Conservation (phyloP, 768 basidiomycete genomes). For the Pleurotus salmoneostramineus region DNA sequence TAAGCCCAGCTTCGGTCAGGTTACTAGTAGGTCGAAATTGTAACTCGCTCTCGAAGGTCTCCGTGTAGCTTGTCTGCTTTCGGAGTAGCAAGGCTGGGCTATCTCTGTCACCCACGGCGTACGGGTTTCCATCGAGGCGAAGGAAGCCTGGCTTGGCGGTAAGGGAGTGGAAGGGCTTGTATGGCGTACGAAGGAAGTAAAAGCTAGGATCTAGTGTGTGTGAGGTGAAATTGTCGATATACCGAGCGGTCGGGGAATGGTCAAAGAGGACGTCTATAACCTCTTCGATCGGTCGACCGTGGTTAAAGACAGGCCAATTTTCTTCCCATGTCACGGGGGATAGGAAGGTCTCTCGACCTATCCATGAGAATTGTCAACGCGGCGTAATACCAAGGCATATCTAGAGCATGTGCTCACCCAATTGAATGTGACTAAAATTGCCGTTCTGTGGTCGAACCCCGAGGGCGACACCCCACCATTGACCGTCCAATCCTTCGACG, state of each 20-base stretch:
- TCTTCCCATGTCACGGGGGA: constrained; percentile 35
- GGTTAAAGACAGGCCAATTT: constrained; percentile 36
- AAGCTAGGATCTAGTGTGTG: constrained; percentile 24
- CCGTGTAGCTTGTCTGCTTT: constrained; percentile 33
- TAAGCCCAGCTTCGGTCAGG: constrained; percentile 33
- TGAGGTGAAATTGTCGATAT: constrained; percentile 25
- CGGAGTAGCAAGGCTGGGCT: constrained; percentile 30
- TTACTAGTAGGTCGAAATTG: constrained; percentile 25
- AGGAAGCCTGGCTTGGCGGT: constrained; percentile 23
- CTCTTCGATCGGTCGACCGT: constrained; percentile 24
- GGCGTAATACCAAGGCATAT: neutral
- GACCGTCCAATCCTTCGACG: constrained; percentile 27
- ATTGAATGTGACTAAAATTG: constrained; percentile 29
- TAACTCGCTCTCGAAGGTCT: constrained; percentile 30
- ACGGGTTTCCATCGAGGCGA: constrained; percentile 28
- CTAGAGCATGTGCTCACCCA: constrained; percentile 16
- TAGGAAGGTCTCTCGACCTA: constrained; percentile 35
- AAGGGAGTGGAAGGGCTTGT: constrained; percentile 31
- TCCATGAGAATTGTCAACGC: neutral
- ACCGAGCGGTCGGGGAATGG: constrained; percentile 18
- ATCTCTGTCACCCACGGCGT: constrained; percentile 34
- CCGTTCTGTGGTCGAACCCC: constrained; percentile 30
- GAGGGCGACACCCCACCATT: constrained; percentile 38
- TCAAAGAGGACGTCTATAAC: constrained; percentile 25
- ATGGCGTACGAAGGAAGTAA: constrained; percentile 35